Percentiles rank a stretch among this genome's conserved stretches.
phyloP scores from a whole-genome alignment of 352 stramenopile species.

The Halophytophthora batemanensis region DNA sequence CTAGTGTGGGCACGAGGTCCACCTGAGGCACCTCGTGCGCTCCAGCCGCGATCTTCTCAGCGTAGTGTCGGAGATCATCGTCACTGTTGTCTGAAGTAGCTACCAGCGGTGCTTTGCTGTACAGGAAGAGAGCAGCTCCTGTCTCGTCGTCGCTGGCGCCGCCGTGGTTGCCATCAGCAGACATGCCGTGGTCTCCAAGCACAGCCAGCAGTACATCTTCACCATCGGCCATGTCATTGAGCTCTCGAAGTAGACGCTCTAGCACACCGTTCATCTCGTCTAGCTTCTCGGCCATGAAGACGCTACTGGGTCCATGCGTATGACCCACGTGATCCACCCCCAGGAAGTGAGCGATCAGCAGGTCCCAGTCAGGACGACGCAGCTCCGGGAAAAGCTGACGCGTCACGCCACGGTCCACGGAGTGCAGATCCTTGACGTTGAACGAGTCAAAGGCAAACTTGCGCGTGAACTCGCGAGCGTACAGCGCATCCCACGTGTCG shows the following conservation, averaged over 20 bases:
- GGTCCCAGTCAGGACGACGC: slow-evolving; percentile 59
- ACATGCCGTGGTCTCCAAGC: slow-evolving; percentile 99
- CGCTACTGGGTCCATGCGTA: slow-evolving; percentile 93
- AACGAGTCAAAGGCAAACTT: slow-evolving; percentile 96
- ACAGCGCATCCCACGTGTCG: slow-evolving; percentile 97
- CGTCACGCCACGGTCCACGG: slow-evolving; percentile 94
- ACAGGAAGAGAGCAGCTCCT: slow-evolving; percentile 94
- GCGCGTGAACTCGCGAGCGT: slow-evolving; percentile 88
- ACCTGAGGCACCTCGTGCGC: slow-evolving; percentile 87
- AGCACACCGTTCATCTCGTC: slow-evolving; percentile 94
- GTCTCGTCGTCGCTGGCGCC: slow-evolving; percentile 95
- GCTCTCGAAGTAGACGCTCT: slow-evolving; percentile 55
- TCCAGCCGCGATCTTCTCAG: slow-evolving; percentile 20
- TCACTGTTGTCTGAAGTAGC: not conserved
- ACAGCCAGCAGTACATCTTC: slow-evolving; percentile 90
- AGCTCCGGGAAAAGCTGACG: slow-evolving; percentile 72
- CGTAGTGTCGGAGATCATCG: slow-evolving; percentile 19
- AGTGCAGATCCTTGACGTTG: slow-evolving; percentile 98
- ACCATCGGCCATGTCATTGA: slow-evolving; percentile 47
- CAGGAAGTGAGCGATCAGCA: slow-evolving; percentile 86
- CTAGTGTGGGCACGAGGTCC: slow-evolving; percentile 95
- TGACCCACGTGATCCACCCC: slow-evolving; percentile 98
- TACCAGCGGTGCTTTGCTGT: slow-evolving; percentile 56
- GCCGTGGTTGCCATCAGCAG: slow-evolving; percentile 97
- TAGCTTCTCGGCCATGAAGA: slow-evolving; percentile 94